Conservation (phyloP, 805 yeast genomes). For the Kuraishia floccosa region DNA sequence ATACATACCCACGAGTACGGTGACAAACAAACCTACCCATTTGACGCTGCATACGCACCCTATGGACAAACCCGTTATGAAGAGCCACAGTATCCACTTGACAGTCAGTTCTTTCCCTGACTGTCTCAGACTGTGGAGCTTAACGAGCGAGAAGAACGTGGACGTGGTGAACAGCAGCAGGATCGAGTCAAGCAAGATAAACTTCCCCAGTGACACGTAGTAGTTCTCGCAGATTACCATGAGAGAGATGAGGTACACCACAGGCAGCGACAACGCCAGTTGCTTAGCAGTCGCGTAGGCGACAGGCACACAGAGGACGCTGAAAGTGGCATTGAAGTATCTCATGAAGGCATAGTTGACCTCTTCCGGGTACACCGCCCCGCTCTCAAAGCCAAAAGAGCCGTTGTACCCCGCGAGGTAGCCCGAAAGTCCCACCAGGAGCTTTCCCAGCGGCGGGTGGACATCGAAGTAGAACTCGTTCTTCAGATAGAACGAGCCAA, state of each 20-base stretch:
- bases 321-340: constrained; percentile 57
- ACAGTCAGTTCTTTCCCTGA: constrained; percentile 22
- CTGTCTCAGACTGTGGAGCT: constrained; percentile 35
- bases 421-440: constrained; percentile 83
- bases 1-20: constrained; percentile 48
- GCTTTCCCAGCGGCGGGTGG: constrained; percentile 94
- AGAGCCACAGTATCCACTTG: constrained; percentile 42
- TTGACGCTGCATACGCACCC: constrained; percentile 82
- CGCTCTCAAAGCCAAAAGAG: constrained; percentile 63
- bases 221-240: constrained; percentile 60
- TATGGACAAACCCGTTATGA: constrained; percentile 51
- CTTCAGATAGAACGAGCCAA: constrained; percentile 80
- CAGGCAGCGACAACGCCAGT: constrained; percentile 35
- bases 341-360: constrained; percentile 58
- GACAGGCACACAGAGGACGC: constrained; percentile 55
- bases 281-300: constrained; percentile 62
- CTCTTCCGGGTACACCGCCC: constrained; percentile 49
- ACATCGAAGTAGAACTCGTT: constrained; percentile 93
- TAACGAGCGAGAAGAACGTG: constrained; percentile 49
- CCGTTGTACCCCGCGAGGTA: constrained; percentile 79
- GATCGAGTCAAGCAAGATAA: constrained; percentile 70
- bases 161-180: constrained; percentile 64
- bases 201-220: constrained; percentile 60
- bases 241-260: constrained; percentile 49
- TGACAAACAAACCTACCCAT: constrained; percentile 75